These are phyloP conservation scores for Chamaecrista fasciculata DNA, from an alignment of 306 rosid genomes.

Conservation along the genomic window DNA sequence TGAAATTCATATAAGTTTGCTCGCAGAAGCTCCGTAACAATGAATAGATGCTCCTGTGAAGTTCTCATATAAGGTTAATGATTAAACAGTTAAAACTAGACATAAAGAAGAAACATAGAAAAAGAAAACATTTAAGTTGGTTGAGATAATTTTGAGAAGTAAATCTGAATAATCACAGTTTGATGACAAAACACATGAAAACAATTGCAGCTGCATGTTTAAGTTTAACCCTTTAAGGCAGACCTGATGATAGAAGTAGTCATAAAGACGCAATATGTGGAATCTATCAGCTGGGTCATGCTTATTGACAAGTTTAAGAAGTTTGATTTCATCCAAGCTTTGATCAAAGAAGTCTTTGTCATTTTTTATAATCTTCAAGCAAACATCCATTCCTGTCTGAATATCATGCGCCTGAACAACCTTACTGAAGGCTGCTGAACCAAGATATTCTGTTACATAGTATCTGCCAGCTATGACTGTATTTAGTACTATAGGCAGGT, in stretches of 20 bases:
- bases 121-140: slow-evolving; percentile 10
- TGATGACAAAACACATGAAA: neutral
- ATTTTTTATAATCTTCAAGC: slow-evolving; percentile 95
- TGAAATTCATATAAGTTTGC: slow-evolving; percentile 94
- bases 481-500: slow-evolving; percentile 79
- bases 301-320: slow-evolving; percentile 90
- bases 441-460: slow-evolving; percentile 80
- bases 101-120: neutral
- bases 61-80: slow-evolving; percentile 18
- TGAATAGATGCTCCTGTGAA: slow-evolving; percentile 89
- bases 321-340: slow-evolving; percentile 96
- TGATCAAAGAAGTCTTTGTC: slow-evolving; percentile 98
- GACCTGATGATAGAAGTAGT: slow-evolving; percentile 95
- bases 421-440: slow-evolving; percentile 96
- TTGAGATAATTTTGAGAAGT: slow-evolving; percentile 21
- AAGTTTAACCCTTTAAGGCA: slow-evolving; percentile 6
- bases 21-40: slow-evolving; percentile 89
- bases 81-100: neutral
- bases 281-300: slow-evolving; percentile 74
- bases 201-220: neutral
- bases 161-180: slow-evolving; percentile 13
- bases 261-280: slow-evolving; percentile 89
- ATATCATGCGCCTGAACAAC: slow-evolving; percentile 98
- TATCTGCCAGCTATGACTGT: slow-evolving; percentile 84
- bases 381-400: slow-evolving; percentile 78